Evolutionary conservation across 2,329 filamentous ascomycete species (phyloP), one percentile per base, ranked within the genome.

Genomic region (Laburnicola sp.): DNA sequence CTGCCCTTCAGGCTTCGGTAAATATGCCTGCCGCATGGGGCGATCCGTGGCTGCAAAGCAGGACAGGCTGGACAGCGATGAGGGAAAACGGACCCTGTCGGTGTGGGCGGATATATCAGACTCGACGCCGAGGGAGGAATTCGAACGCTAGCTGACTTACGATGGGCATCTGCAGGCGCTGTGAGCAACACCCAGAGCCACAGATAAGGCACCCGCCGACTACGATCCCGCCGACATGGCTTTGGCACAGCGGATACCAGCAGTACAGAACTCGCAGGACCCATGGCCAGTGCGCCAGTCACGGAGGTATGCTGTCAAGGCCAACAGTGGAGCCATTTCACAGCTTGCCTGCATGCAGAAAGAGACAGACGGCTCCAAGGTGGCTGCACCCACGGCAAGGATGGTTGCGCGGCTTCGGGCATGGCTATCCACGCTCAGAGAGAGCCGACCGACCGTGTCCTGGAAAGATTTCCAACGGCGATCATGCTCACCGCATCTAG

Each of bases 181-280:
- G 32, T 39, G 53, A 53, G 56, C 49, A 57, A 41, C 48, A 53
- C 32, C 48, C 34, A 51, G 44, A 32, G 43, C 54, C 48, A 49
- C 16, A 44, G 59, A 57, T 58, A 58, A 56, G 53, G 51, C 44
- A 59, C 45, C 42, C 53, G 57, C 55, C 54, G 57, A 53, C 54
- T 50, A 55, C 45, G 48, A 59, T 60, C 57, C 68, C 69, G 62
- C 53, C 59, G 64, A 68, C 67, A 69, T 64, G 68, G 69, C 56
- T 53, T 63, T 63, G 67, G 67, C 60, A 68, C 57, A 41, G 46
- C 48, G 40, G 39, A 45, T 44, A 47, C 38, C 49, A 46, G 36
- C 56, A 51, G 48, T 43, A 48, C 42, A 23, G 16, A 5, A 22
- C 31, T 25, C n/a, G 6, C 21, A 44, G 9, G 32, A 27, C n/a